Base-by-base conservation (phyloP, 192 early-diverging fungal species). In the Coemansia nantahalensis region DNA sequence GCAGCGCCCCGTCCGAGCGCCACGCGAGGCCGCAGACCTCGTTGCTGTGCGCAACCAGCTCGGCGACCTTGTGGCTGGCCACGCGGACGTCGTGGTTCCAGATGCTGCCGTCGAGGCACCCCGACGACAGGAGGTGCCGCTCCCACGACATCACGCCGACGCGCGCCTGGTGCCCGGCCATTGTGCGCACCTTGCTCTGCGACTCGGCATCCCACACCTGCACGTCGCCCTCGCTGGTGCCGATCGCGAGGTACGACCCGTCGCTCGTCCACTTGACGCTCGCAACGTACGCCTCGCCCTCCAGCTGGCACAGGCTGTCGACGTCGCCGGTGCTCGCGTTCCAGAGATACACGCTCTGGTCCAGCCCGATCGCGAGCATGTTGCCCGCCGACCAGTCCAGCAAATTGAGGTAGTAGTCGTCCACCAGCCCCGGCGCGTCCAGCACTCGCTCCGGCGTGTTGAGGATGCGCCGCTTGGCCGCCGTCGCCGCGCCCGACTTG, bases 331-430 rank as follows among this genome's bases (percentile, higher is more conserved):
- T 84, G 15, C 63, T 79, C 3, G 93, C 91, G 62, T 87, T 86
- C 95, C 96, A 97, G 16, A 97, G 54, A 56, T 93, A 99, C 17
- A 96, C 90, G 36, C 82, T 87, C 38, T 80, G 79, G 28, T 87
- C 89, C 4, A 99, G 72, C 1, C 86, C 96, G 51, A 99, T 88
- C 14, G 88, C 93, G 12, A 99, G 75, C 13, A 84, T 68, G 53
- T 96, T 95, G 15, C 65, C 68, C 13, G 62, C 44, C 9, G 84
- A 90, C 96, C 96, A 99, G 68, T 96, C 95, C 11, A 99, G 74
- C 22, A 97, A 50, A 48, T 96, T 99, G 17, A 96, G 74, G 65
- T 99, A 99, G 62, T 91, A 99, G 66, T 99, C 95, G 51, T 99
- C 95, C 17, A 79, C 54, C 48, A 98, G 57, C 0, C 84, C 85